Conservation (phyloP, 495 filamentous ascomycete genomes). For the Xylaria sp. region DNA sequence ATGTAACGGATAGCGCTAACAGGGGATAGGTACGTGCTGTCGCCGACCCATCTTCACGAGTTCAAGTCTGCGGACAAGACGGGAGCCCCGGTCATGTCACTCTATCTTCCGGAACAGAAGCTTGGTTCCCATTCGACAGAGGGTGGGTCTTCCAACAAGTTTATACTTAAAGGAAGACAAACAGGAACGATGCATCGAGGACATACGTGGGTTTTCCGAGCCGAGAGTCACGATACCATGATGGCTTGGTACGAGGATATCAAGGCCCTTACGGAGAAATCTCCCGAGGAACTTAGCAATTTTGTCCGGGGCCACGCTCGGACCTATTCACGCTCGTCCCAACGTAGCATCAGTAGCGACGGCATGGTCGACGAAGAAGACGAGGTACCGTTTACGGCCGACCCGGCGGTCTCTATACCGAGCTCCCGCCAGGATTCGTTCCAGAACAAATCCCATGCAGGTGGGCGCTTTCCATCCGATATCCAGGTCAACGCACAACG, state of each 20-base stretch:
- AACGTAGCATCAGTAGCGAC: constrained; percentile 71
- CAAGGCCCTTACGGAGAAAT: constrained; percentile 81
- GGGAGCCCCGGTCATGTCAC: constrained; percentile 85
- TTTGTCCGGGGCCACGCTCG: constrained; percentile 82
- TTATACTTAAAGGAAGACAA: constrained; percentile 94
- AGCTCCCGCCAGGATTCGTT: constrained; percentile 53
- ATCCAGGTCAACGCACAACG: constrained; percentile 73
- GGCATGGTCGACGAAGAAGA: constrained; percentile 82
- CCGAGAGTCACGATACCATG: constrained; percentile 95
- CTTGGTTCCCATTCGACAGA: constrained; percentile 89
- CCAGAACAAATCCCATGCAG: constrained; percentile 73
- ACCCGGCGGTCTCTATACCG: constrained; percentile 54
- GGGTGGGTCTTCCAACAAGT: constrained; percentile 92
- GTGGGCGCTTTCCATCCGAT: constrained; percentile 90
- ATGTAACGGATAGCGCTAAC: constrained; percentile 41
- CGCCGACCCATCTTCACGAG: constrained; percentile 95
- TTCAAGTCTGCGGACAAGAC: constrained; percentile 86
- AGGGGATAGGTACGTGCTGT: constrained; percentile 87
- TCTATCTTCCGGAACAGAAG: constrained; percentile 93
- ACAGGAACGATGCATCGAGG: constrained; percentile 92
- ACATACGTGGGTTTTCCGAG: constrained; percentile 97
- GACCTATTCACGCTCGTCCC: constrained; percentile 73
- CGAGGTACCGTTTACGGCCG: constrained; percentile 79
- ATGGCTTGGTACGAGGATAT: constrained; percentile 96
- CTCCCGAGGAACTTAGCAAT: constrained; percentile 85